Base-by-base conservation (phyloP, 768 basidiomycete species). In the Lentinula aciculospora region DNA sequence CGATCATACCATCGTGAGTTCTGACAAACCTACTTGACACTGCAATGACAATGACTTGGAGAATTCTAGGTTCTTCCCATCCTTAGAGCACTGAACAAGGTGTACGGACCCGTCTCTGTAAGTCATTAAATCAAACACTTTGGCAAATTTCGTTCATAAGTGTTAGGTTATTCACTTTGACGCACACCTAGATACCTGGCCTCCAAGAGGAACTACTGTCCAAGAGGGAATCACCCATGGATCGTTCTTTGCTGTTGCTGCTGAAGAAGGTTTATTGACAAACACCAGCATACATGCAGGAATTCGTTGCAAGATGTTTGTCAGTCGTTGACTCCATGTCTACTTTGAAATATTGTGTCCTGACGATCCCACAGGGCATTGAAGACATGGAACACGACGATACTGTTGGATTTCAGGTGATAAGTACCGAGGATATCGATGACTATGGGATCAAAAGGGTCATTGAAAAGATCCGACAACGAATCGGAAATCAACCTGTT, bases 281-380 rank as follows among this genome's bases (percentile, higher is more conserved):
- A 81, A 83, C 60, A 76, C 77, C 5, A 85, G 82, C 58, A 80
- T 89, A 19, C 88, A 89, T 64, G 88, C 82, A 21, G 88, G 88
- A 9, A 82, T 89, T 63, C 76, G 88, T 34, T 85, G 82, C 65
- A 81, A 84, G 59, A 71, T 89, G 56, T 58, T 3, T 10, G 57
- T 53, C 29, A 28, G 62, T 61, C 50, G 34, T 54, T 21, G 32
- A 25, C 5, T 10, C 27, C 31, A 5, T 34, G 3, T 32, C 17
- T 31, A 31, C 3, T 4, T 44, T 13, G 40, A 64, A 59, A 69
- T 69, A 64, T 58, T 59, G 60, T 65, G 31, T 17, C 15, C 4
- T 36, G 36, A 4, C n/a, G n/a, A n/a, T n/a, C n/a, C n/a, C n/a
- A 37, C 36, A 82, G 80, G 80, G 77, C 7, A 69, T 74, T 3